Conservation (phyloP, 768 basidiomycete species). For the Pleurotus eryngii region DNA sequence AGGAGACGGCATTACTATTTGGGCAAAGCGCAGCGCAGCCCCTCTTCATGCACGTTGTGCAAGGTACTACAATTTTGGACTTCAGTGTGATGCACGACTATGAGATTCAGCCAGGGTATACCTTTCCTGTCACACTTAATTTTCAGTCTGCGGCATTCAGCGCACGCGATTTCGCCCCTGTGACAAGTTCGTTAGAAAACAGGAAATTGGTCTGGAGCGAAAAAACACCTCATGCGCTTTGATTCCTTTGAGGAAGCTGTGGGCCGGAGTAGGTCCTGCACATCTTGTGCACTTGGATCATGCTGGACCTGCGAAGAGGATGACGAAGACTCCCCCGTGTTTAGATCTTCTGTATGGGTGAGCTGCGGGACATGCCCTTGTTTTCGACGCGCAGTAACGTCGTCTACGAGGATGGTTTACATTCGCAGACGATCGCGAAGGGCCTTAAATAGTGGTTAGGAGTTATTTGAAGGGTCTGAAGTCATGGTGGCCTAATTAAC, state of each 20-base stretch:
- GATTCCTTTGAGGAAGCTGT: constrained; percentile 31
- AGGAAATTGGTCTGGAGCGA: constrained; percentile 6
- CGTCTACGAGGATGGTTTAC: neutral
- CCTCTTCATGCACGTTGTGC: constrained; percentile 49
- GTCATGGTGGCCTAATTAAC: neutral
- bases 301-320: neutral
- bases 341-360: constrained; percentile 7
- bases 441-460: neutral
- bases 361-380: constrained; percentile 1
- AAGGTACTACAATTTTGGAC: constrained; percentile 27
- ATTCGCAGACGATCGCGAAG: neutral
- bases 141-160: constrained; percentile 43
- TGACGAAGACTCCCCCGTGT: constrained; percentile 6
- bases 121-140: constrained; percentile 33
- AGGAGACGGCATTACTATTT: constrained; percentile 35
- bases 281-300: constrained; percentile 1
- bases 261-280: constrained; percentile 7
- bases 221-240: constrained; percentile 33
- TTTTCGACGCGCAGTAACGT: neutral
- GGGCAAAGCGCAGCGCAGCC: constrained; percentile 50
- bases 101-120: neutral
- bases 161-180: constrained; percentile 41
- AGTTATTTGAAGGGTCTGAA: constrained; percentile 1
- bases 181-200: neutral
- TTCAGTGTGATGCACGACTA: no score